Conservation (phyloP, 1,139 yeast species). For the Yamadazyma conglobata region DNA sequence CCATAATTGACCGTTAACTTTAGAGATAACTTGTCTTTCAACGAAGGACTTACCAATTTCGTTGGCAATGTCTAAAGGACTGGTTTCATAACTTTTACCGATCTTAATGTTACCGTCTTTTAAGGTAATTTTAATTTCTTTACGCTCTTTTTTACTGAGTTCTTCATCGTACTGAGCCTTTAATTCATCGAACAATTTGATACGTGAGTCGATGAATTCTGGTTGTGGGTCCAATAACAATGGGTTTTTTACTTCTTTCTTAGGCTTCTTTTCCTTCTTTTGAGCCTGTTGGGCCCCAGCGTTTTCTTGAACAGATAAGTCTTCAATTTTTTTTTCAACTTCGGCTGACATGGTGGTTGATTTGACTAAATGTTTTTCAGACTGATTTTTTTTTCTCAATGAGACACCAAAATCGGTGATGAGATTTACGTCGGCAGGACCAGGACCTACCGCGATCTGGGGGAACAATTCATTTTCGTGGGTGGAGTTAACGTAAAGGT, state of each 20-base stretch:
- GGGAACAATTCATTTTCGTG: too few species aligned
- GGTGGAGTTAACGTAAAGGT: too few species aligned
- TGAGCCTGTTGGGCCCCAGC: constrained; percentile 11
- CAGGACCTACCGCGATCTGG: too few species aligned
- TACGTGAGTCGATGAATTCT: constrained; percentile 73
- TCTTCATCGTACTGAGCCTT: constrained; percentile 75
- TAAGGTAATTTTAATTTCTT: constrained; percentile 71
- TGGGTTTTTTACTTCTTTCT: constrained; percentile 32
- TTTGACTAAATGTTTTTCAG: constrained; percentile 3
- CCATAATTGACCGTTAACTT: constrained; percentile 89
- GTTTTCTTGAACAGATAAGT: constrained; percentile 39
- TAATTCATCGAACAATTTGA: constrained; percentile 73
- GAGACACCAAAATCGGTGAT: too few species aligned
- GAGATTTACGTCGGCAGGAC: not conserved
- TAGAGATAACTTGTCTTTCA: constrained; percentile 87
- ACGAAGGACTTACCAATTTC: constrained; percentile 76
- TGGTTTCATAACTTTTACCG: constrained; percentile 85
- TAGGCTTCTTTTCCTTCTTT: constrained; percentile 23
- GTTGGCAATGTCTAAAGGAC: constrained; percentile 83
- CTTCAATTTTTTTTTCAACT: constrained; percentile 15
- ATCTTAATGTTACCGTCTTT: constrained; percentile 80
- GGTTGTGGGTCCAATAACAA: constrained; percentile 74
- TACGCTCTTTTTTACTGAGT: constrained; percentile 55
- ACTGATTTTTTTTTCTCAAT: constrained; percentile 2
- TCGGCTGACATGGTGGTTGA: constrained; percentile 8